Conservation (phyloP, 2,329 filamentous ascomycete species). For the Rutstroemia sp. region DNA sequence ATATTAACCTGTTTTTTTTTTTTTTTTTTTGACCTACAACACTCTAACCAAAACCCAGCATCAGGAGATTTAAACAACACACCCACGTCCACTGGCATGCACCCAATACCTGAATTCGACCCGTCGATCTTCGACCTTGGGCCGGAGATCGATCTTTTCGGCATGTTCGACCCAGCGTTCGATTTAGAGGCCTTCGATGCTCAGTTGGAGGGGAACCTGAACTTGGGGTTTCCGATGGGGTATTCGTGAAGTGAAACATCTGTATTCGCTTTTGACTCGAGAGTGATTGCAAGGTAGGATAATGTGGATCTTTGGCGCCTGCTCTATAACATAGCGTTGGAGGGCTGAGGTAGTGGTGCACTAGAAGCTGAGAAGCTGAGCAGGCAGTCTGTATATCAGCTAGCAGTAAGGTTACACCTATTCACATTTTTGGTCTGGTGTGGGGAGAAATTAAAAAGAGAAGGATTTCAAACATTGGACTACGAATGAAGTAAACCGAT, state of each 20-base stretch:
- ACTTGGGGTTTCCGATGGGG: slow-evolving; percentile 13
- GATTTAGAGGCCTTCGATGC: slow-evolving; percentile 22
- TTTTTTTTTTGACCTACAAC: too few species aligned
- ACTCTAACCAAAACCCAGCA: background rate
- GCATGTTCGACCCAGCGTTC: slow-evolving; percentile 22
- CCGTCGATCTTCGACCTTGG: slow-evolving; percentile 15
- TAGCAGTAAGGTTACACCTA: too few species aligned
- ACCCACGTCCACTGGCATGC: background rate
- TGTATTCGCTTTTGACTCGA: background rate
- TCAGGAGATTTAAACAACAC: background rate
- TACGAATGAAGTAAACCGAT: too few species aligned
- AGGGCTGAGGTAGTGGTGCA: too few species aligned
- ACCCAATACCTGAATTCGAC: slow-evolving; percentile 13
- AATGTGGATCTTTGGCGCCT: background rate
- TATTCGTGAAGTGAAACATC: slow-evolving; percentile 3
- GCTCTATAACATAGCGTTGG: too few species aligned
- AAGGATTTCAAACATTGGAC: too few species aligned
- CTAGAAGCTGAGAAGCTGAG: too few species aligned
- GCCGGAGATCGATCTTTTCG: slow-evolving; percentile 19
- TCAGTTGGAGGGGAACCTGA: slow-evolving; percentile 18
- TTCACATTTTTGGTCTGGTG: too few species aligned
- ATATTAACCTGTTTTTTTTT: too few species aligned
- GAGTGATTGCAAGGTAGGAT: background rate
- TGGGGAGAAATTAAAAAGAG: too few species aligned
- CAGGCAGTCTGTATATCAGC: too few species aligned